These are phyloP conservation scores for Suhomyces maxii DNA, from an alignment of 1,139 yeast species.

Conservation along the genomic window DNA sequence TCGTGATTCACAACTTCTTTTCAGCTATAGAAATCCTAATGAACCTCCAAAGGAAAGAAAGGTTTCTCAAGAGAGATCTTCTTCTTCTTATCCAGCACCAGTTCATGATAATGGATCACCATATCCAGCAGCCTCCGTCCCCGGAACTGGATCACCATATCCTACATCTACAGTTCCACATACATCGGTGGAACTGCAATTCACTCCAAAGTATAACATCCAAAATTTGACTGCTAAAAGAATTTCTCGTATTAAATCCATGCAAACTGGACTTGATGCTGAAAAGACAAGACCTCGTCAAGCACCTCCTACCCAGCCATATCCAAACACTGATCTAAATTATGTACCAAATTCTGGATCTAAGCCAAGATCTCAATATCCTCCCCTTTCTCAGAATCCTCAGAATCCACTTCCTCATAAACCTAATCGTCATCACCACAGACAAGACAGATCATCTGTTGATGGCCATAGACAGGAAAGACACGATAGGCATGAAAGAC, in stretches of 20 bases:
- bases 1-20: conserved; percentile 33
- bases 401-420: conserved; percentile 3
- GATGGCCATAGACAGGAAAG: background rate
- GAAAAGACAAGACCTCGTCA: conserved; percentile 12
- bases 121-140: background rate
- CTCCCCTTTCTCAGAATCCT: conserved; percentile 1
- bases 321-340: conserved; percentile 2
- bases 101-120: background rate
- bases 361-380: conserved; percentile 4
- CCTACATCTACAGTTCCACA: conserved; percentile 19
- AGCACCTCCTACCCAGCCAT: conserved; percentile 13
- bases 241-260: conserved; percentile 12
- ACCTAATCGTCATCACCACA: conserved; percentile 3
- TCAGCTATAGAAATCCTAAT: conserved; percentile 31
- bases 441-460: background rate
- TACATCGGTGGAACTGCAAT: conserved; percentile 14
- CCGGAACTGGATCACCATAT: conserved; percentile 22
- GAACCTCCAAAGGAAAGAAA: conserved; percentile 6
- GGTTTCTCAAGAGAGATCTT: conserved; percentile 1
- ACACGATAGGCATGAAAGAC: background rate
- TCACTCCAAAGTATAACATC: conserved; percentile 11
- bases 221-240: conserved; percentile 14
- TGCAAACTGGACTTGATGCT: conserved; percentile 11
- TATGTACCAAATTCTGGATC: conserved; percentile 2
- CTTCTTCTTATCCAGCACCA: background rate